Base-by-base conservation (phyloP, 2,329 filamentous ascomycete genomes). In the Diplodia scrobiculata region DNA sequence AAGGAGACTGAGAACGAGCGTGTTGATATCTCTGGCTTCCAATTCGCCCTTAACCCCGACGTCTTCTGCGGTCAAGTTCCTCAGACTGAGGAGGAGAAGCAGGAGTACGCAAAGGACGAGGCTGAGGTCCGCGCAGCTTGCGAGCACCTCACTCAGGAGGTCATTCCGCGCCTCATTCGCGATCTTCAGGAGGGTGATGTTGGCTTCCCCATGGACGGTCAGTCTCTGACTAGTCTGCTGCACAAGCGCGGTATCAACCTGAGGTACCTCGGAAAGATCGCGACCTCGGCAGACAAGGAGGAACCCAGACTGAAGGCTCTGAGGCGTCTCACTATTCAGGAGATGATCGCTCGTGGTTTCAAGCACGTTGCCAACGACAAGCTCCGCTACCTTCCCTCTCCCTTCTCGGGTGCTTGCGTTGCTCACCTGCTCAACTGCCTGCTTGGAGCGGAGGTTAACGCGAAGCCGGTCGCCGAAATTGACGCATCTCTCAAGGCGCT, bases 221-320 rank as follows among this genome's bases (percentile, higher is more conserved):
- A 91, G 73, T 97, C 94, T 21, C 83, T 99, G 67, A 91, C 90
- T 72, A 88, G 89, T 70, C 86, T 97, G 62, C 84, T 99, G 74
- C 95, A 99, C 83, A 97, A 97, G 84, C 91, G 94, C 50, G 95
- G 95, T 79, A 93, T 99, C 82, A 99, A 99, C 81, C 86, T 98
- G 69, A 87, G 96, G 73, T 99, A 99, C 77, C 84, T 98, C n/a
- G 95, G 95, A 70, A 90, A 88, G 78, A 80, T 99, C 68, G 90
- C 91, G 13, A 82, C 86, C 67, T 83, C 91, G 62, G 87, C 89
- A 47, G 76, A 77, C 68, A 76, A 76, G 70, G 81, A 84, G 67
- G 84, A 87, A 71, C 84, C 86, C 64, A 89, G 91, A 68, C 84
- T 98, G 27, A 83, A 88, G 71, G 92, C 92, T 68, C 83, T 99